Conservation (phyloP, 202 grass and related monocot species). For the Schoenoplectus tabernaemontani region DNA sequence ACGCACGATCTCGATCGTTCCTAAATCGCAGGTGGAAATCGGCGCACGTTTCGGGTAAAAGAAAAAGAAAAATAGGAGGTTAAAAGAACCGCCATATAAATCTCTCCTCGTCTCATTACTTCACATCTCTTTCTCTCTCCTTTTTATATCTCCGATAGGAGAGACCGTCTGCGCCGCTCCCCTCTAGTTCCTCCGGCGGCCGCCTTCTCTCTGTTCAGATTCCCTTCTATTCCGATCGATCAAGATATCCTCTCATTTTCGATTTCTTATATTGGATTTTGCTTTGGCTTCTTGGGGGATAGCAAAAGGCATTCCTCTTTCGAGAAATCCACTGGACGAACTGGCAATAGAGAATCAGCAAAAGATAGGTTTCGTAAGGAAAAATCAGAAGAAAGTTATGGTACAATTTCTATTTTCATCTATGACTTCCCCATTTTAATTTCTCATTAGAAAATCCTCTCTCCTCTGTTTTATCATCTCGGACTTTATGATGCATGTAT, state of each 20-base stretch:
- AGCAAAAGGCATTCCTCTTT: no score
- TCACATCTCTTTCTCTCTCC: background rate
- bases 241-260: background rate
- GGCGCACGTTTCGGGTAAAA: constrained; percentile 23
- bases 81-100: constrained; percentile 35
- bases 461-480: background rate
- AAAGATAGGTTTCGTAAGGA: constrained; percentile 28
- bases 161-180: constrained; percentile 15
- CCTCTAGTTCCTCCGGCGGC: background rate
- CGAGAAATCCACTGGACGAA: no score
- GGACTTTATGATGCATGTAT: background rate
- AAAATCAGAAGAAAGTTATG: constrained; percentile 39
- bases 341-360: constrained; percentile 23
- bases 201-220: background rate
- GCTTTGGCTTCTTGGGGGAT: background rate
- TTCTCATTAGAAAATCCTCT: background rate
- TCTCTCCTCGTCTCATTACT: constrained; percentile 8
- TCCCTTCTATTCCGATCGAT: background rate
- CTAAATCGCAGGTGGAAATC: constrained; percentile 18
- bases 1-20: background rate
- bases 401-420: constrained; percentile 7
- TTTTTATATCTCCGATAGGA: background rate
- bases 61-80: background rate
- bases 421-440: background rate
- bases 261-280: background rate